These are phyloP conservation scores for Sporopachydermia quercuum DNA, from an alignment of 805 yeast species.

Conservation along the genomic window DNA sequence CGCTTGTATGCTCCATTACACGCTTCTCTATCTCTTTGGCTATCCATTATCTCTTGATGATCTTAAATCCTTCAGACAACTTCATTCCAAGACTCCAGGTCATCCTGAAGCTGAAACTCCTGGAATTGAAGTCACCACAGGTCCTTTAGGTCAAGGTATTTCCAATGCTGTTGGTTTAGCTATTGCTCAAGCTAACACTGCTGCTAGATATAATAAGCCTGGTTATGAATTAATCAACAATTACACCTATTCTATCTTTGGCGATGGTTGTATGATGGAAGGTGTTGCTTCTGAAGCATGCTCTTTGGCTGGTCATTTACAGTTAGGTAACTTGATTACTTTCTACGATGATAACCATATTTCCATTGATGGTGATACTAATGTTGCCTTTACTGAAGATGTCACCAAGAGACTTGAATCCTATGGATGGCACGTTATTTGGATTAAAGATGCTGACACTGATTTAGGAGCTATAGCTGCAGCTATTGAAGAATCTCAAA, in stretches of 20 bases:
- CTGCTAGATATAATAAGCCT: constrained; percentile 90
- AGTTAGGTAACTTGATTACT: constrained; percentile 84
- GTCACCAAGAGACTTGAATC: constrained; percentile 73
- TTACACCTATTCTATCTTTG: constrained; percentile 67
- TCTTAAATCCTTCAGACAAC: constrained; percentile 78
- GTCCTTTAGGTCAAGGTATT: constrained; percentile 98
- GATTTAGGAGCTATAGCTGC: constrained; percentile 55
- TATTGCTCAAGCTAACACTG: constrained; percentile 81
- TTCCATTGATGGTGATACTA: constrained; percentile 90
- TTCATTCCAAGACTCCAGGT: constrained; percentile 88
- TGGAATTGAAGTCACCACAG: constrained; percentile 95
- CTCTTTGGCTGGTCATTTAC: constrained; percentile 91
- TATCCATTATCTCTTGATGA: constrained; percentile 72
- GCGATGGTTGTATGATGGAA: constrained; percentile 98
- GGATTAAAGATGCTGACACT: constrained; percentile 67
- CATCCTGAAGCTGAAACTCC: constrained; percentile 91
- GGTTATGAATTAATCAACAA: constrained; percentile 56
- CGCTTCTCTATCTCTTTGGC: constrained; percentile 75
- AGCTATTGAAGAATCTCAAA: constrained; percentile 75
- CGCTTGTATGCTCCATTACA: constrained; percentile 81
- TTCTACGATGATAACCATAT: constrained; percentile 95
- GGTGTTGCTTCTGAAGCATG: constrained; percentile 92
- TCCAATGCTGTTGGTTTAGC: constrained; percentile 94
- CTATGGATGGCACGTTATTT: constrained; percentile 84
- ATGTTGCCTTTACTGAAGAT: constrained; percentile 85